Evolutionary conservation across 169 alveolate genomes (phyloP).

Genomic region (Eimeria falciformis): DNA sequence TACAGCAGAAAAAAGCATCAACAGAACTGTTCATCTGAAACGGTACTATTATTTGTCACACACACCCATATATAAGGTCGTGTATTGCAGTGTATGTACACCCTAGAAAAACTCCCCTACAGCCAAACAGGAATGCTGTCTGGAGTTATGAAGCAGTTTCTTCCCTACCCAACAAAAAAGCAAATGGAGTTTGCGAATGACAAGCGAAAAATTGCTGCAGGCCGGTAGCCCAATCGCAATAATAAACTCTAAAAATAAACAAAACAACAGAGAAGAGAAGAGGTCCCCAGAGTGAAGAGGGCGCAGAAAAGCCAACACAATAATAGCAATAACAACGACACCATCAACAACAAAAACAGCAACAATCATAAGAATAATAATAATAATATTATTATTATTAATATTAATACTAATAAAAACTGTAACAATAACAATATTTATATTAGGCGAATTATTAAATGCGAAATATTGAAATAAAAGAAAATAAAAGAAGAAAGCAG

Average conservation of each 20-base stretch:
- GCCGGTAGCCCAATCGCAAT: constrained; percentile 33
- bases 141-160: too few species aligned
- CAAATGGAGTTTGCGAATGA: constrained; percentile 1
- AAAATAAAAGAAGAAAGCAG: not conserved
- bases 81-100: not conserved
- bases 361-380: too few species aligned
- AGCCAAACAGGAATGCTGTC: not conserved
- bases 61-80: not conserved
- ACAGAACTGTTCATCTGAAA: not conserved
- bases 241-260: not conserved
- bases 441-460: not conserved
- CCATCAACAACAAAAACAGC: not conserved
- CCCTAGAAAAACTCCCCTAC: not conserved
- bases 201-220: not conserved
- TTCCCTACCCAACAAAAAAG: constrained; percentile 21
- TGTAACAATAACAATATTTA: not conserved
- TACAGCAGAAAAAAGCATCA: not conserved
- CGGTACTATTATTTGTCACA: not conserved
- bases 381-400: too few species aligned
- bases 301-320: not conserved
- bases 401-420: not conserved
- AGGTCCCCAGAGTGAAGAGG: not conserved
- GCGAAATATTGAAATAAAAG: not conserved
- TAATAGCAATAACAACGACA: not conserved
- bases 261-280: not conserved